Evolutionary conservation across 495 filamentous ascomycete species (phyloP), one percentile per base, ranked within the genome.

Genomic region (Patellaria atrata): DNA sequence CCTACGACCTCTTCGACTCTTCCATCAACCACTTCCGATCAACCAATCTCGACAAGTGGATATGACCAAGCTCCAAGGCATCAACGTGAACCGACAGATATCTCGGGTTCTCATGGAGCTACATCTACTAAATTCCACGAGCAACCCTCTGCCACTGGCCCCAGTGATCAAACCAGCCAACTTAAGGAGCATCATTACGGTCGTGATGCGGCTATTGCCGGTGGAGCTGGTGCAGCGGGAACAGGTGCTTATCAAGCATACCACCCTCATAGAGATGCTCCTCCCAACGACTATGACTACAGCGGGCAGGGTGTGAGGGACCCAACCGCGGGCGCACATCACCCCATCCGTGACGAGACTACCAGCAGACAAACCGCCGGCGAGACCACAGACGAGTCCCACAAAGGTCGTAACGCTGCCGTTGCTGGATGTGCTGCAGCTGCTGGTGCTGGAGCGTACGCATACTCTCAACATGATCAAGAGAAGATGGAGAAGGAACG

Each of bases 111-210:
- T 8, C 8, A n/a, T n/a, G n/a, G n/a, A n/a, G n/a, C n/a, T n/a
- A n/a, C n/a, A n/a, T n/a, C n/a, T n/a, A n/a, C n/a, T n/a, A n/a
- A n/a, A 8, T 10, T 15, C 8, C 10, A 15, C 16, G 28, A 15
- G 7, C 28, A 11, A 10, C 8, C 8, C 7, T 15, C 28, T 7
- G 8, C 11, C 7, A 11, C 28, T 8, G 28, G 16, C 14, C 11
- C 28, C 14, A 8, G 14, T 15, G 28, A 31, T 8, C 7, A 20
- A 7, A 8, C 7, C 10, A 10, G 8, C 14, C 7, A 31, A 11
- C 8, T 15, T 8, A 22, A 25, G n/a, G 43, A 46, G 20, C 56
- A 49, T 35, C 52, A 59, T 35, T 50, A 53, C 28, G 45, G 45
- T 20, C 27, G 43, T 4, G 43, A 50, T 34, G 39, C 43, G 12